Evolutionary conservation across 2,329 filamentous ascomycete species (phyloP).

Genomic region (Tolypocladium tundrense): DNA sequence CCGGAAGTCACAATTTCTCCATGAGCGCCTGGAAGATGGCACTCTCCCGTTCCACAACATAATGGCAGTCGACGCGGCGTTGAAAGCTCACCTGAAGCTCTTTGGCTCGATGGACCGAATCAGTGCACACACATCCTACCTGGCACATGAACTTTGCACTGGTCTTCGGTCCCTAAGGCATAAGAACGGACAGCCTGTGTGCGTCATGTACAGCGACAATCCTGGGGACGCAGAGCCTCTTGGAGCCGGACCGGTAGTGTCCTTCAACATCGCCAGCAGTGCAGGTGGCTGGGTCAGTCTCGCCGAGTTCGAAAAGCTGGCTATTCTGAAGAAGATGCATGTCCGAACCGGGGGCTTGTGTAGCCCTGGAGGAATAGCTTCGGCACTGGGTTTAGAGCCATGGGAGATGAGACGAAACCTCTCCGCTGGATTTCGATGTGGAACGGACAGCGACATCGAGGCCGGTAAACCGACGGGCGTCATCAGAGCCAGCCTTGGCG

Average conservation of each 20-base stretch:
- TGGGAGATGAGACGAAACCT: slow-evolving; percentile 83
- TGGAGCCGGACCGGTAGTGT: slow-evolving; percentile 62
- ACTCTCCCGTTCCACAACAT: slow-evolving; percentile 88
- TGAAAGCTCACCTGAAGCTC: slow-evolving; percentile 57
- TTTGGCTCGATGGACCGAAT: slow-evolving; percentile 64
- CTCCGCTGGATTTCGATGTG: slow-evolving; percentile 74
- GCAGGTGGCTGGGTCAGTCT: slow-evolving; percentile 68
- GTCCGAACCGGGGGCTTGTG: slow-evolving; percentile 83
- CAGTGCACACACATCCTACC: slow-evolving; percentile 57
- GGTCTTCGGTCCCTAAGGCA: slow-evolving; percentile 55
- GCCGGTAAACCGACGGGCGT: slow-evolving; percentile 80
- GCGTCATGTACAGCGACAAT: slow-evolving; percentile 48
- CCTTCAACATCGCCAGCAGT: slow-evolving; percentile 70
- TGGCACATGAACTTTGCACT: slow-evolving; percentile 49
- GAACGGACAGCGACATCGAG: slow-evolving; percentile 70
- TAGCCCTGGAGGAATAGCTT: slow-evolving; percentile 79
- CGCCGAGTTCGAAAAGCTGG: slow-evolving; percentile 78
- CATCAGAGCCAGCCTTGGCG: slow-evolving; percentile 75
- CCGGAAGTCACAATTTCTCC: slow-evolving; percentile 58
- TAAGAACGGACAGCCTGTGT: slow-evolving; percentile 55
- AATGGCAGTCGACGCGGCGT: slow-evolving; percentile 65
- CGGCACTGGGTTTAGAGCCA: slow-evolving; percentile 59
- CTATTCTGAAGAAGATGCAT: slow-evolving; percentile 68
- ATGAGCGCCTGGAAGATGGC: slow-evolving; percentile 82
- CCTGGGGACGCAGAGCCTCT: slow-evolving; percentile 14